Evolutionary conservation across 805 yeast genomes (phyloP), one percentile per base, ranked within the genome.

Genomic region (Kodamaea laetipori): DNA sequence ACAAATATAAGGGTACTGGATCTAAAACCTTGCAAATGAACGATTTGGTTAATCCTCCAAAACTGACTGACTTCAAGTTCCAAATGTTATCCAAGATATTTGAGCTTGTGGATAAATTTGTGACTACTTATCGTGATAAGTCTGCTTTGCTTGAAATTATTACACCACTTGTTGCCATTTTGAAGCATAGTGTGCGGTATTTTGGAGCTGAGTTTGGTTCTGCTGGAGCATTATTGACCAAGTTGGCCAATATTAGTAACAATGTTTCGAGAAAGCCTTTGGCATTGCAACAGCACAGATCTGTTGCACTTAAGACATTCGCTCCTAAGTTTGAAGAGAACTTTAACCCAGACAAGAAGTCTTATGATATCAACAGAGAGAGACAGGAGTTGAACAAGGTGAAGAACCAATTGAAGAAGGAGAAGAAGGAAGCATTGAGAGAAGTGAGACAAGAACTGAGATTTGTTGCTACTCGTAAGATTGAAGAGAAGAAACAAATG

Each of bases 301-400:
- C 95, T 17, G 60, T 94, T 44, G 86, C 96, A 3, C 86, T 94
- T 57, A 83, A 90, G 31, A 78, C 96, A 2, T 78, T 77, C 56
- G 85, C 90, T 27, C 99, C 99, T 51, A 83, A 86, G 66, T 94
- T 85, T 62, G 97, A 92, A 67, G 98, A 89, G 58, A 89, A 90
- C 73, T 94, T 84, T 78, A 92, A 90, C 69, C 96, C 97, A 44
- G 97, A 89, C 60, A 87, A 82, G 79, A 90, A 87, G 69, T 86
- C 95, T 6, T 86, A 89, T 63, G 97, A 92, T 63, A 78, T 85
- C 41, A 86, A 90, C 61, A 76, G 82, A 53, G 82, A 84, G 47
- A 77, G 94, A 65, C 87, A 82, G 53, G 98, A 94, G 64, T 67
- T 87, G 54, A 77, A 76, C 61, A 94, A 94, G 74, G 78, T 92